A percentile compares a stretch with the other conserved stretches of the same genome.
Conservation (phyloP, 2,329 filamentous ascomycete species). For the Hypoxylon sp. region DNA sequence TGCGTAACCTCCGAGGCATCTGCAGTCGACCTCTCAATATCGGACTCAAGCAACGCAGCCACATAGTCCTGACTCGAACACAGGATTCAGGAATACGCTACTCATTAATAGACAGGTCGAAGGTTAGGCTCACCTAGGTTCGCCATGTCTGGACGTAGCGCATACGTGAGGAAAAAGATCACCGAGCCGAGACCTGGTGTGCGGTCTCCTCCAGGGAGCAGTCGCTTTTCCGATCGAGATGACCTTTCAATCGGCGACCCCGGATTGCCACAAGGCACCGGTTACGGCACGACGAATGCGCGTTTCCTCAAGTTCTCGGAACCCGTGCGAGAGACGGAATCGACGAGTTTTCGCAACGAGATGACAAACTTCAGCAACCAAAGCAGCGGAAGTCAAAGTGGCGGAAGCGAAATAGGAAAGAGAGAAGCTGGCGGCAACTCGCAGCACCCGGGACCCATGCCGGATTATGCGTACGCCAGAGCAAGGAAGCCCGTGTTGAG, state of each 20-base stretch:
- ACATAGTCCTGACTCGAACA: not conserved
- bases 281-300: slow-evolving; percentile 58
- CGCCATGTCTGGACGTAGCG: slow-evolving; percentile 70
- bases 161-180: slow-evolving; percentile 70
- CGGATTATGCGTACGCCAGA: slow-evolving; percentile 60
- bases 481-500: slow-evolving; percentile 59
- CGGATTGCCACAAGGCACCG: slow-evolving; percentile 55
- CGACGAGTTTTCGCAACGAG: slow-evolving; percentile 46
- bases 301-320: slow-evolving; percentile 62
- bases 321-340: slow-evolving; percentile 52
- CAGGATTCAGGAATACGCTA: not conserved
- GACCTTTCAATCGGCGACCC: slow-evolving; percentile 56
- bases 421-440: slow-evolving; percentile 47
- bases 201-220: slow-evolving; percentile 55
- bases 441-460: slow-evolving; percentile 51
- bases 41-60: not conserved
- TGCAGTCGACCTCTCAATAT: not conserved
- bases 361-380: slow-evolving; percentile 45
- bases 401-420: slow-evolving; percentile 54
- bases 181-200: slow-evolving; percentile 60
- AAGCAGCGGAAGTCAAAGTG: slow-evolving; percentile 56
- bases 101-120: not conserved
- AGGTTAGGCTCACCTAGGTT: not conserved
- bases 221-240: slow-evolving; percentile 54
- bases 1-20: not conserved